Conservation (phyloP, 2,329 filamentous ascomycete species). For the Penicillium brasilianum region DNA sequence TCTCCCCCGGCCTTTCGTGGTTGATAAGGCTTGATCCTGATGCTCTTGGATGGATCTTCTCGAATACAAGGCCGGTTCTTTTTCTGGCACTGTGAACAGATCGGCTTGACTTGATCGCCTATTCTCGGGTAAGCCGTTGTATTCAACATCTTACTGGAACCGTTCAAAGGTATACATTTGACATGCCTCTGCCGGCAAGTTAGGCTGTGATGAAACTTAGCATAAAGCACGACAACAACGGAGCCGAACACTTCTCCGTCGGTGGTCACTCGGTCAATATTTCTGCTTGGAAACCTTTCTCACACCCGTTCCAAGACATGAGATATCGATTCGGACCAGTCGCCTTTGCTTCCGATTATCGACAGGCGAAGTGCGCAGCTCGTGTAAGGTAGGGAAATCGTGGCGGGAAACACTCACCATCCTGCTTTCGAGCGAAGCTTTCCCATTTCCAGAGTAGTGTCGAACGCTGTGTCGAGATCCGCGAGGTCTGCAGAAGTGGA, state of each 20-base stretch:
- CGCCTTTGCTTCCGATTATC: neutral
- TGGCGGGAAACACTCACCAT: conserved; percentile 13
- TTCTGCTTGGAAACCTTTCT: conserved; percentile 4
- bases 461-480: neutral
- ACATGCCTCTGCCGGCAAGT: conserved; percentile 18
- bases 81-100: conserved; percentile 20
- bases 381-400: conserved; percentile 2
- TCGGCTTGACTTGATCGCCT: conserved; percentile 20
- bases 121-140: conserved; percentile 9
- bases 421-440: conserved; percentile 16
- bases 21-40: conserved; percentile 15
- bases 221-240: neutral
- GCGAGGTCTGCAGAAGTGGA: neutral
- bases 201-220: conserved; percentile 10
- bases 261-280: conserved; percentile 2
- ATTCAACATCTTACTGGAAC: conserved; percentile 5
- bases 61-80: conserved; percentile 16
- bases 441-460: too few relatives aligned
- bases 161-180: conserved; percentile 12
- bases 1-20: conserved; percentile 4
- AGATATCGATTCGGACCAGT: neutral
- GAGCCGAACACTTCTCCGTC: conserved; percentile 2
- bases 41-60: conserved; percentile 11
- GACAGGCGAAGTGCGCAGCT: conserved; percentile 4
- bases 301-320: neutral